A percentile compares a stretch with the other conserved stretches of the same genome.
Evolutionary conservation across 2,329 filamentous ascomycete genomes (phyloP).

Genomic region (Aspergillus felis): DNA sequence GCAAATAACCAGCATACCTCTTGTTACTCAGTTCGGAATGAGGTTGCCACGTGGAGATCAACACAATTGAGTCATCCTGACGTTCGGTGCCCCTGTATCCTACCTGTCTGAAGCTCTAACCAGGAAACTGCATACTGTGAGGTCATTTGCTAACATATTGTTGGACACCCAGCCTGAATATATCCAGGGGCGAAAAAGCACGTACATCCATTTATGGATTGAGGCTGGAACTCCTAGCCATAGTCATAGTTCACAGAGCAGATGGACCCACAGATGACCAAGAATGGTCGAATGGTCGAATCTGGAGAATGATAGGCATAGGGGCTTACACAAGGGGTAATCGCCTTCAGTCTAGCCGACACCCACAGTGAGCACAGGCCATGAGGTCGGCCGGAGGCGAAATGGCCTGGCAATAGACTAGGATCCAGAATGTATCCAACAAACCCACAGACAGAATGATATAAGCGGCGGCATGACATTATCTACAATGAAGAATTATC

Average conservation of each 20-base stretch:
- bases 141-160: not conserved
- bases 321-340: too few species aligned
- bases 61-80: not conserved
- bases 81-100: not conserved
- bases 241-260: not conserved
- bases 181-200: not conserved
- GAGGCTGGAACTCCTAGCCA: not conserved
- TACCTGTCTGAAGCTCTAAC: not conserved
- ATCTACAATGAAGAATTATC: not conserved
- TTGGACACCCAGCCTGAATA: not conserved
- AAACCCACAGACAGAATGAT: not conserved
- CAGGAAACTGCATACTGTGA: too few species aligned
- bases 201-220: too few species aligned
- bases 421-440: not conserved
- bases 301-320: not conserved
- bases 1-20: not conserved
- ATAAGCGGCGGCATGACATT: not conserved
- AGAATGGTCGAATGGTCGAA: not conserved
- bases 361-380: not conserved
- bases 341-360: not conserved
- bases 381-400: not conserved
- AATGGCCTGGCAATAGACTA: not conserved
- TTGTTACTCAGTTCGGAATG: not conserved
- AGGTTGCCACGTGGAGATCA: not conserved
- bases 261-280: not conserved